Evolutionary conservation across 371 early-diverging fungal genomes (phyloP).

Genomic region (Mucor lusitanicus): DNA sequence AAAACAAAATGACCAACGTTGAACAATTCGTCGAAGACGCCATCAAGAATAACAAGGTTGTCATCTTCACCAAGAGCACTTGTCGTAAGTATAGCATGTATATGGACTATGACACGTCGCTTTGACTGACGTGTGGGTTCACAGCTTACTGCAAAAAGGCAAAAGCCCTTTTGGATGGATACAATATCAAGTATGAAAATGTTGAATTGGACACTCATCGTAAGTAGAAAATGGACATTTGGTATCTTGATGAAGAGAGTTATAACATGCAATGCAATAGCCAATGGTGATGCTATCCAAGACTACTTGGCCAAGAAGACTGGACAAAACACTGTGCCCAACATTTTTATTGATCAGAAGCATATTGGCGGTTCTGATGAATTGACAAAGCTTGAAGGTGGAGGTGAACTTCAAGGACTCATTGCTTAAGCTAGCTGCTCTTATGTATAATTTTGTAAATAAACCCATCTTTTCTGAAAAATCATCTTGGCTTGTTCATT

Average conservation of each 20-base stretch:
- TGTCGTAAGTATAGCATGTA: conserved; percentile 55
- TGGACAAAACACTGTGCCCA: conserved; percentile 71
- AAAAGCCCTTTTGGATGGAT: not conserved
- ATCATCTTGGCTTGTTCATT: too few species aligned
- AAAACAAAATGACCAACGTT: conserved; percentile 9
- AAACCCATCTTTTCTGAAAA: not conserved
- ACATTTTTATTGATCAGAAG: conserved; percentile 77
- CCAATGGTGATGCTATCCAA: conserved; percentile 71
- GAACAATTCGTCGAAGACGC: conserved; percentile 18
- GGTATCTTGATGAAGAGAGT: not conserved
- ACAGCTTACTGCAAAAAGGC: not conserved
- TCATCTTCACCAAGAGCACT: conserved; percentile 76
- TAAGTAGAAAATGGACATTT: not conserved
- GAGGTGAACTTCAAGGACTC: not conserved
- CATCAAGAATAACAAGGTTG: conserved; percentile 25
- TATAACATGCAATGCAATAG: conserved; percentile 9
- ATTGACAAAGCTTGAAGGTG: not conserved
- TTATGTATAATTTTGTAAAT: not conserved
- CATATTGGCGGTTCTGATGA: conserved; percentile 73
- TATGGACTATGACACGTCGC: not conserved
- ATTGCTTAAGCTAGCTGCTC: not conserved
- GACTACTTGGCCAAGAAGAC: conserved; percentile 62
- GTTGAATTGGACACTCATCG: not conserved
- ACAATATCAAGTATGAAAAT: not conserved
- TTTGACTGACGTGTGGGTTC: not conserved